A percentile compares a stretch with the other conserved stretches of the same genome.
Evolutionary conservation across 257 asterid species (phyloP).

Genomic region (Fraxinus americana): DNA sequence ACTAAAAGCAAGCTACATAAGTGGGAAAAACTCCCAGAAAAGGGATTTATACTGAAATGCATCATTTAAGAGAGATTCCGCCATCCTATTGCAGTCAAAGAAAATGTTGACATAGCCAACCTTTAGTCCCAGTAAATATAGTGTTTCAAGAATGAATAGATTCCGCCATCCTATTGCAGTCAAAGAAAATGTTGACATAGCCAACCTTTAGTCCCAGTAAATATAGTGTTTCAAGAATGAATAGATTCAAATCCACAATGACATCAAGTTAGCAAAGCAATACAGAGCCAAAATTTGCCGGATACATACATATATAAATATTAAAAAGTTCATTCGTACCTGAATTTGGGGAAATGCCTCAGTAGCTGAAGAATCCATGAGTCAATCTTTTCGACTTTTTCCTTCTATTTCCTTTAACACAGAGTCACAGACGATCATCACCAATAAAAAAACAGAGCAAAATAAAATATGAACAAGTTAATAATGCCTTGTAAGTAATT

Average conservation of each 20-base stretch:
- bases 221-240: neutral
- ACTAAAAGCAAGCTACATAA: constrained; percentile 10
- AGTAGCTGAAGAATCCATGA: constrained; percentile 45
- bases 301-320: neutral
- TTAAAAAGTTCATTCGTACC: constrained; percentile 33
- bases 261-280: constrained; percentile 13
- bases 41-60: neutral
- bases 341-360: constrained; percentile 47
- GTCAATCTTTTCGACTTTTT: constrained; percentile 12
- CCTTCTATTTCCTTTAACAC: constrained; percentile 4
- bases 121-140: neutral
- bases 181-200: neutral
- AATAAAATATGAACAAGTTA: constrained; percentile 3
- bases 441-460: neutral
- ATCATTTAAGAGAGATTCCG: neutral
- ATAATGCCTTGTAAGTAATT: neutral
- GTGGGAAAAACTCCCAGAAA: neutral
- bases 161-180: neutral
- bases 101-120: neutral
- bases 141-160: neutral
- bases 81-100: neutral
- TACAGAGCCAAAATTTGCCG: neutral
- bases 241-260: neutral
- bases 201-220: constrained; percentile 1
- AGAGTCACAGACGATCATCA: constrained; percentile 20